phyloP scores from a whole-genome alignment of 441 rosid species.

The Sinapis alba region DNA sequence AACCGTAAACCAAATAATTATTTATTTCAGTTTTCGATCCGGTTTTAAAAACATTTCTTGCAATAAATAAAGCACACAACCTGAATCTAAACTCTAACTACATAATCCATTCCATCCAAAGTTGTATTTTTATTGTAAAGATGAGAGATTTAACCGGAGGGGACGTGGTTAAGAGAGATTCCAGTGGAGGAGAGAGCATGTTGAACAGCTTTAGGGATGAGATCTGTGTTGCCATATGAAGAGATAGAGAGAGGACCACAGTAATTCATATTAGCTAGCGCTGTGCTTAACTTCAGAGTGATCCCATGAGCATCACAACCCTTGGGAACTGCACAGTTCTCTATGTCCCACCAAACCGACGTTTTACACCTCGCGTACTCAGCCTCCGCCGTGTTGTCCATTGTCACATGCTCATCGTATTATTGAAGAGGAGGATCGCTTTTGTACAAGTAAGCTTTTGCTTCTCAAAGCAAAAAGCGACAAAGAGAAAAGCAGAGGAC shows the following conservation, averaged over 20 bases:
- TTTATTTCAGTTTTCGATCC: no score
- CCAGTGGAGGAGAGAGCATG: constrained; percentile 82
- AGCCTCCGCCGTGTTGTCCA: constrained; percentile 25
- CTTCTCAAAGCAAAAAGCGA: constrained; percentile 8
- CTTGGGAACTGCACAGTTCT: constrained; percentile 77
- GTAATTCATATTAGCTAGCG: constrained; percentile 62
- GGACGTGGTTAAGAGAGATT: constrained; percentile 79
- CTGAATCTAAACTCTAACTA: neutral
- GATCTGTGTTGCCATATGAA: constrained; percentile 76
- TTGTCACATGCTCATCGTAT: neutral
- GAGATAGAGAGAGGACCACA: constrained; percentile 75
- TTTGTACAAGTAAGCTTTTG: constrained; percentile 13
- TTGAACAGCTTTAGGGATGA: constrained; percentile 60
- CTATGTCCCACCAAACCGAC: constrained; percentile 97
- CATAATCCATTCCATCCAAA: neutral
- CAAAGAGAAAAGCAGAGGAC: constrained; percentile 1
- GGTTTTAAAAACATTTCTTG: neutral
- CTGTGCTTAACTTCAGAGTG: constrained; percentile 70
- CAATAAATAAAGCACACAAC: neutral
- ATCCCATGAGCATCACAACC: constrained; percentile 59
- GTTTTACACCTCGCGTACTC: constrained; percentile 64
- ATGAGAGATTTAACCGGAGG: constrained; percentile 54
- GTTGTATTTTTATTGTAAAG: neutral
- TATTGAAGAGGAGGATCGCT: neutral
- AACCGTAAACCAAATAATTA: no score